phyloP scores from a whole-genome alignment of 2,329 filamentous ascomycete genomes.

The Colletotrichum musicola region DNA sequence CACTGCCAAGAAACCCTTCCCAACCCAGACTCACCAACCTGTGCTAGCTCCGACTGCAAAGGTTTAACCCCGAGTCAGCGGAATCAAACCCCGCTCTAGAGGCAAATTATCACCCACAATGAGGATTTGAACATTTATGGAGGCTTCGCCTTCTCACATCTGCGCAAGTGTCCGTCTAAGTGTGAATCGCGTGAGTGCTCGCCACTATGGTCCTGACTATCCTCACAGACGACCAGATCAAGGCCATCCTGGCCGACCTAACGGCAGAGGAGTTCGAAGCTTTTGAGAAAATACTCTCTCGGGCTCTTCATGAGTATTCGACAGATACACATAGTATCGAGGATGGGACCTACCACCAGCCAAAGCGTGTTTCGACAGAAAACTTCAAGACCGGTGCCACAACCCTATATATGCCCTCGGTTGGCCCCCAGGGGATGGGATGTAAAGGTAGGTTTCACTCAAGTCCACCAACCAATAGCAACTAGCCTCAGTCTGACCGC shows the following conservation, averaged over 20 bases:
- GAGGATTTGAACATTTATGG: not conserved
- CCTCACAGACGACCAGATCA: constrained; percentile 69
- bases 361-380: constrained; percentile 63
- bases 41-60: constrained; percentile 11
- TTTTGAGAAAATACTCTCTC: constrained; percentile 62
- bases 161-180: not conserved
- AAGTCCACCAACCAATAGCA: not conserved
- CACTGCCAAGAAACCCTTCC: not conserved
- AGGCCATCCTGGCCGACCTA: constrained; percentile 65
- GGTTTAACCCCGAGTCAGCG: constrained; percentile 28
- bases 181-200: too few species aligned
- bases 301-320: constrained; percentile 72
- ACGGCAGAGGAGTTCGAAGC: constrained; percentile 64
- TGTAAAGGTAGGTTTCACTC: constrained; percentile 69
- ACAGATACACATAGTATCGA: constrained; percentile 62
- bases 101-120: constrained; percentile 2
- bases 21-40: not conserved
- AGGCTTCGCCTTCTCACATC: too few species aligned
- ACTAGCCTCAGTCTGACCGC: constrained; percentile 20
- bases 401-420: constrained; percentile 82
- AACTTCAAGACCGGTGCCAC: constrained; percentile 64
- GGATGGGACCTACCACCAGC: constrained; percentile 65
- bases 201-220: constrained; percentile 67
- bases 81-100: constrained; percentile 25
- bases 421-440: constrained; percentile 71